phyloP scores from a whole-genome alignment of 106 monocot genomes.

The Dendrobium huoshanense region DNA sequence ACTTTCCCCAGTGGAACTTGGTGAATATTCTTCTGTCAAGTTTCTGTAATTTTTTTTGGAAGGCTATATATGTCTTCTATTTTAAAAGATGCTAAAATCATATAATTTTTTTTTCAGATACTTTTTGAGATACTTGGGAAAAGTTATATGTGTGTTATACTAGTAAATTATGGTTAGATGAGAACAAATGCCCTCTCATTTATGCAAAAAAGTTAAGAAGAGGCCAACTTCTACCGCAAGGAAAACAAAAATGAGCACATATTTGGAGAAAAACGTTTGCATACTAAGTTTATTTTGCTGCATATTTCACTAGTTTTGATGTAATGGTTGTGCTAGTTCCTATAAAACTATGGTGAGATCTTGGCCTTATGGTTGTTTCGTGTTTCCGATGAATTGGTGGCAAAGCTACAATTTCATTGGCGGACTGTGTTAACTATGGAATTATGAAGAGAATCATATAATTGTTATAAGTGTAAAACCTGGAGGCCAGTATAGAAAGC shows the following conservation, averaged over 20 bases:
- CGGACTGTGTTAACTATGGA: not conserved
- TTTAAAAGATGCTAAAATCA: too few species aligned
- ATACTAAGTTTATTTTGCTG: not conserved
- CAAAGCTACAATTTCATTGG: not conserved
- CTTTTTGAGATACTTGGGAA: not conserved
- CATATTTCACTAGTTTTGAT: not conserved
- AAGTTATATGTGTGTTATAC: not conserved
- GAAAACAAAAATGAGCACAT: not conserved
- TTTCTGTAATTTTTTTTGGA: not conserved
- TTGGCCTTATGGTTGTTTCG: not conserved
- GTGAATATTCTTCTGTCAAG: not conserved
- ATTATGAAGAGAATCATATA: not conserved
- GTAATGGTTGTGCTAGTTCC: not conserved
- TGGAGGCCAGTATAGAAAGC: too few species aligned
- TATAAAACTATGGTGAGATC: not conserved
- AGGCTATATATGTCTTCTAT: too few species aligned
- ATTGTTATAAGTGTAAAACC: not conserved
- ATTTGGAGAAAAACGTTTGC: not conserved
- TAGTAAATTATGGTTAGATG: not conserved
- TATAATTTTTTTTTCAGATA: too few species aligned
- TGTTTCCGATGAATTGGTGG: not conserved
- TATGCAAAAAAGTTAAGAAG: too few species aligned
- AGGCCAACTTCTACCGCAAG: not conserved
- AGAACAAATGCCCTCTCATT: not conserved
- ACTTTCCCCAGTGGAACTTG: not conserved